Base-by-base conservation (phyloP, 129 eudicot genomes). In the Sambucus nigra region DNA sequence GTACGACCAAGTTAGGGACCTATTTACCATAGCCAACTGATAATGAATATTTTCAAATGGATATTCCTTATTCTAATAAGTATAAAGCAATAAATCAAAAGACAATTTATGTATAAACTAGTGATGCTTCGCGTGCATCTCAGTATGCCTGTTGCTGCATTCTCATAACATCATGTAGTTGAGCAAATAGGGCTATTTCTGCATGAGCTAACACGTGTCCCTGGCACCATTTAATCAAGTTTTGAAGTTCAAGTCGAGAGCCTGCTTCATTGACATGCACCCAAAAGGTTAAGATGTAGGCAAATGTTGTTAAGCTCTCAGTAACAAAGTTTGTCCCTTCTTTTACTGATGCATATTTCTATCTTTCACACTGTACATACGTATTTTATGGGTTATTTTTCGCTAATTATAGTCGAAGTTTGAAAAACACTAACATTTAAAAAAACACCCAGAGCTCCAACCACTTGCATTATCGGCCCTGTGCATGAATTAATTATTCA, bases 191-290 rank as follows among this genome's bases (percentile, higher is more conserved):
- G n/a, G n/a, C n/a, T n/a, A n/a, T n/a, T n/a, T n/a, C n/a, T n/a
- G n/a, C n/a, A n/a, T n/a, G n/a, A n/a, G n/a, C n/a, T n/a, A n/a
- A n/a, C n/a, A n/a, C n/a, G 33, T 53, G 33, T 7, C 12, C 29
- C 11, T 27, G 59, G 25, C 18, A 8, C 16, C 29, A 17, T 20
- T 27, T 54, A 31, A 21, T 1, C 42, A 35, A 35, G 9, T 8
- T 35, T n/a, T 45, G 16, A 45, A 7, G 24, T 45, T 23, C n/a
- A 26, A 28, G 23, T 53, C 28, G 39, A 53, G 57, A 53, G 57
- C 57, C 16, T 53, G 13, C 57, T 53, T 28, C 16, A 53, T 27
- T 26, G 3, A 22, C 21, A 16, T 4, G 4, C n/a, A 53, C 2
- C 16, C 1, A 45, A 45, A 2, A 1, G 50, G 21, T 45, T 21